Evolutionary conservation across 306 rosid genomes (phyloP), one percentile per base, ranked within the genome.

Genomic region (Neltuma alba): DNA sequence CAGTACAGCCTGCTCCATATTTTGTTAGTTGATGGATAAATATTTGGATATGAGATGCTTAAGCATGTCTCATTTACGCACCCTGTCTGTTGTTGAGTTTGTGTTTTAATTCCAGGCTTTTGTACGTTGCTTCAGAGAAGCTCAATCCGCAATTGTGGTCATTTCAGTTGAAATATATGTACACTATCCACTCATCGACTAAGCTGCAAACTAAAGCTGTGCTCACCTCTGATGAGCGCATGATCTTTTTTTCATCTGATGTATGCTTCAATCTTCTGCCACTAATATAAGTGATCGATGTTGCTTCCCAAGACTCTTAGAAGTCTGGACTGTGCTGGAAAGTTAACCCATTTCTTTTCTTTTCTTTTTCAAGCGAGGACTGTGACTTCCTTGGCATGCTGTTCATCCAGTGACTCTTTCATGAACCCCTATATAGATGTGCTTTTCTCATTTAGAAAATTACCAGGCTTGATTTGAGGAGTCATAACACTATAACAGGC

Each of bases 111-210:
- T 11, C 14, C 2, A 41, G 37, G 65, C 63, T 40, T 66, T 13
- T 14, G 20, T 76, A 34, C 74, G 65, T 70, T 77, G 33, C 9
- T 64, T 9, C 13, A 65, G 62, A n/a, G 74, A 58, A 15, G 69
- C 45, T 54, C 60, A 41, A 41, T 41, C 3, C 10, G 45, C 2
- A 1, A 41, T 41, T 41, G 45, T 41, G 4, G 45, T 41, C 45
- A 41, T 41, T 41, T 11, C 4, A 41, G 10, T 41, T 41, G 10
- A 0, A 41, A 41, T 41, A 10, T 0, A n/a, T n/a, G n/a, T n/a
- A n/a, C n/a, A 0, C 23, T 18, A 6, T 20, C 57, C 25, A 50
- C 11, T n/a, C n/a, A 18, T 50, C n/a, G 61, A 63, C n/a, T 18
- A 48, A 6, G 36, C 31, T 45, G 27, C 72, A 7, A n/a, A n/a